Evolutionary conservation across 345 rosid species (phyloP), one percentile per base, ranked within the genome.

Genomic region (Erysimum cheiranthoides): DNA sequence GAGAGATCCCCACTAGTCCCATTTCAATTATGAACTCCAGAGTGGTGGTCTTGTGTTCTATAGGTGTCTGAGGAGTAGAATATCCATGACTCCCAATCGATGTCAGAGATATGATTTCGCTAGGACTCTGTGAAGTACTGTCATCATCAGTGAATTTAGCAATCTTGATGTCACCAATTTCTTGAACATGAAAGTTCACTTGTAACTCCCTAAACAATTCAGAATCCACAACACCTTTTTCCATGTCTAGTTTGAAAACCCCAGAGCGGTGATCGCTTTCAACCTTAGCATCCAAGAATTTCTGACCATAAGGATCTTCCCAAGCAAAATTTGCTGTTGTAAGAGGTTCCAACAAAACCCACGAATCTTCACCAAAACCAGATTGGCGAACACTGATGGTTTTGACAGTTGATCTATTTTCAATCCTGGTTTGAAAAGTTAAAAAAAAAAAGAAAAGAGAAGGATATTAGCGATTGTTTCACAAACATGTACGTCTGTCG

Each of bases 281-380:
- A 70, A 90, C 82, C 83, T 76, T 89, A 43, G 87, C 84, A 79
- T 95, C 97, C 63, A 92, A 71, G 73, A 82, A 74, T 72, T 86
- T 95, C 71, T 89, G 93, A 43, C 99, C 97, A 71, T 92, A 92
- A 12, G 99, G 97, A 81, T 92, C 90, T 84, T 95, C 97, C 99
- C 98, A 95, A 76, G 88, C 81, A 83, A 90, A 92, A 76, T 77
- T 85, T 70, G 85, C 53, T 66, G 99, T 82, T 52, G 97, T 88
- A 61, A 85, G 91, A 65, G 97, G 87, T 68, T 81, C 82, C 81
- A 92, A 75, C 61, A 70, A 83, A 83, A 88, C 83, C 93, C 97
- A 92, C 31, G 88, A 81, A 73, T 81, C 84, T 57, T 95, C 97
- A 74, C 74, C 86, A 78, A 95, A 90, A 73, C 97, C 99, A 83